Base-by-base conservation (phyloP, 106 monocot species). In the Dioscorea alata region DNA sequence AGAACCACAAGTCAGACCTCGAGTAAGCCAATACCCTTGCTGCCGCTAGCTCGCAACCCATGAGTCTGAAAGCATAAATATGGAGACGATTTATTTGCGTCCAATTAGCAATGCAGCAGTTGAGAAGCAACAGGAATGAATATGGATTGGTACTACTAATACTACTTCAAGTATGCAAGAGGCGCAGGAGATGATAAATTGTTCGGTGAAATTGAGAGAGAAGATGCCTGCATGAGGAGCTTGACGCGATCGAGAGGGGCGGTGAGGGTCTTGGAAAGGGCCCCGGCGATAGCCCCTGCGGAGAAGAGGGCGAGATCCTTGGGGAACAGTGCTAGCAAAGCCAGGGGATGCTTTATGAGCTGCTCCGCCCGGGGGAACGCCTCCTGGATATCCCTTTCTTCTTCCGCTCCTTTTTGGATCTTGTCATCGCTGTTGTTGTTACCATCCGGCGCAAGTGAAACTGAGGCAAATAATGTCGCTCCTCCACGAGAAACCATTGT, bases 201-300 rank as follows among this genome's bases (percentile, higher is more conserved):
- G 21, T 33, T 21, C 64, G 42, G 33, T 14, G 48, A 1, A 4
- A n/a, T 33, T 7, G 15, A 33, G 35, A 23, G 33, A 12, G 2
- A 13, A 22, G 49, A 16, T 2, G 4, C 52, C 94, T 96, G 96
- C 96, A 92, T 96, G 69, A 96, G 88, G 50, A 96, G 84, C 84
- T 96, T 96, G 88, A 87, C 66, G 31, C 92, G 86, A 74, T 96
- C 96, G 68, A 96, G 82, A 2, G 96, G 96, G 20, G 96, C 96
- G 31, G 96, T 96, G 73, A 96, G 19, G 34, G 84, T 86, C 80
- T 92, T 96, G 34, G 96, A 83, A 13, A 79, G 78, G 31, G 92
- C 92, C 1, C 96, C 96, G 16, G 89, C 77, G 17, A 86, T 20
- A 28, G 92, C 96, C 13, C 86, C 96, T 0, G 96, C 96, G 0